Evolutionary conservation across 2,329 filamentous ascomycete species (phyloP), one percentile per base, ranked within the genome.

Genomic region (Paraconiothyrium sp.): DNA sequence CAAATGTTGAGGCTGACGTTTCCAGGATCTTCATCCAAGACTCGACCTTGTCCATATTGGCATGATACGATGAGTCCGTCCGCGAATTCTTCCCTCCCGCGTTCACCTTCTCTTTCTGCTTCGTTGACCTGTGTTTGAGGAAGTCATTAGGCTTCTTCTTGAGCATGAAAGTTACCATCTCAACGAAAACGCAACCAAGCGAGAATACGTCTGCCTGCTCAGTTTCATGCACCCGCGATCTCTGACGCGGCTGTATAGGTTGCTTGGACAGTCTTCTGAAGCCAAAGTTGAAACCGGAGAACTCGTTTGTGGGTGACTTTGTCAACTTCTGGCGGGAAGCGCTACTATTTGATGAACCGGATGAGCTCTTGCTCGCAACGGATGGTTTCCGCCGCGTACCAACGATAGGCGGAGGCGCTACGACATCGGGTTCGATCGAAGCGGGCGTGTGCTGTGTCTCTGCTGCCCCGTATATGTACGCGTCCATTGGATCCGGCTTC

Each of bases 381-480:
- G 77, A 79, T 9, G 67, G 64, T 44, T 78, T 71, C 34, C 74
- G 71, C 9, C 60, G 63, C 14, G 58, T 71, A 3, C 63, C 65
- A 14, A 67, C 49, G 7, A 59, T 57, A 16, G 72, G 61, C 27
- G 67, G 30, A 4, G 70, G 64, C 4, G 63, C 61, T 16, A 61
- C 7, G 8, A 52, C 35, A 4, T 64, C 57, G 4, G 65, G 50
- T 7, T 73, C 67, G 9, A 68, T 59, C 0, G 69, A 39, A 14
- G 69, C 59, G 65, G 73, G 62, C 76, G 44, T 71, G 71, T 24
- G 78, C 78, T 62, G 78, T 63, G 68, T 69, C 68, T 94, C 91
- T 1, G 91, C 91, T 0, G 91, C 89, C 1, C 87, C 86, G 70
- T 93, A 93, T 70, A 92, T 88, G 76, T 92, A 92, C 9, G 82